A percentile compares a stretch with the other conserved stretches of the same genome.
phyloP scores from a whole-genome alignment of 2,329 filamentous ascomycete species.

The Incumbomyces delicatus region DNA sequence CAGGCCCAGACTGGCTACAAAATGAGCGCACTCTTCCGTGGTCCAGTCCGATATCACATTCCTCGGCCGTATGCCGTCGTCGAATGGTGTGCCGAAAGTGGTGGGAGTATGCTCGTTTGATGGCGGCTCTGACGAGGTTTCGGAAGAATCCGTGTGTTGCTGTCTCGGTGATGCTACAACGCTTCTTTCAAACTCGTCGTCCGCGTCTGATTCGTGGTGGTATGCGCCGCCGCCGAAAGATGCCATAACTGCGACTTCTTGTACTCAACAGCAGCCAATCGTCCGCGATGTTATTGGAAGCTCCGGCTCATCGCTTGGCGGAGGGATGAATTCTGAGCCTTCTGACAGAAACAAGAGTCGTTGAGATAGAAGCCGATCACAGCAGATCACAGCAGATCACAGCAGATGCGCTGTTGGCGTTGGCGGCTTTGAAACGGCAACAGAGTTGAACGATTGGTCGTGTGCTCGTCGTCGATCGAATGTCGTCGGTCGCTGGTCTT shows the following conservation, averaged over 20 bases:
- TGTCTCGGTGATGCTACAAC: slow-evolving; percentile 46
- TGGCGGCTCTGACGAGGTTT: slow-evolving; percentile 48
- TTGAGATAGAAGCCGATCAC: no score
- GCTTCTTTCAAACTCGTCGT: slow-evolving; percentile 56
- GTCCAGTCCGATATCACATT: slow-evolving; percentile 54
- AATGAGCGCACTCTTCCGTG: slow-evolving; percentile 81
- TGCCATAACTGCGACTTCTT: slow-evolving; percentile 26
- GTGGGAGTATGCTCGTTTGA: slow-evolving; percentile 55
- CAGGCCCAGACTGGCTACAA: slow-evolving; percentile 68
- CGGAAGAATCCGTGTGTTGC: slow-evolving; percentile 47
- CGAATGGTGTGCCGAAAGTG: slow-evolving; percentile 44
- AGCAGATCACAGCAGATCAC: no score
- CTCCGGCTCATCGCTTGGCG: no score
- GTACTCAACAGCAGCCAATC: background rate
- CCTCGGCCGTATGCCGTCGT: slow-evolving; percentile 44
- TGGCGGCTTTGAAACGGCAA: no score
- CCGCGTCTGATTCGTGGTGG: slow-evolving; percentile 54
- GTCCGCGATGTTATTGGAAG: background rate
- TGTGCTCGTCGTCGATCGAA: no score
- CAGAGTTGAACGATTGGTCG: no score
- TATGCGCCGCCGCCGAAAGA: slow-evolving; percentile 35
- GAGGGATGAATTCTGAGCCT: no score
- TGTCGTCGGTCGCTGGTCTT: no score
- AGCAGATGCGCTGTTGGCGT: no score
- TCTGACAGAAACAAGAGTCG: no score